phyloP scores from a whole-genome alignment of 2,329 filamentous ascomycete species.

The Venturia nashicola region DNA sequence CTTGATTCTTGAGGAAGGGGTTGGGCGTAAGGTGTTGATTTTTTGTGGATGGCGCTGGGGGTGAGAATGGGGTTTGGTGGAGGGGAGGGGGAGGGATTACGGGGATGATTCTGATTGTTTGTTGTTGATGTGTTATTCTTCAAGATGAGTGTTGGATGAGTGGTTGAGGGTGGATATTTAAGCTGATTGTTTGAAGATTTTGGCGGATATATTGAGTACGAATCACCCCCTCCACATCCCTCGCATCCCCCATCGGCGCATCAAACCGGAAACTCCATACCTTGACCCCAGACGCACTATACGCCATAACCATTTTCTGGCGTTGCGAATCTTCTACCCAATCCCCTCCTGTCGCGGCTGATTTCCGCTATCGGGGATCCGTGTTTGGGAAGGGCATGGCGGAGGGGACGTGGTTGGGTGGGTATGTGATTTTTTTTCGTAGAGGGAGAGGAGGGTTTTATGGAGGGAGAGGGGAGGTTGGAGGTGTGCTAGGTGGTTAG shows the following conservation, averaged over 20 bases:
- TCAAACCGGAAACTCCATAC: conserved; percentile 4
- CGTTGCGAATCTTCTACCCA: neutral
- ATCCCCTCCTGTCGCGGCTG: conserved; percentile 1
- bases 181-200: no score
- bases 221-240: no score
- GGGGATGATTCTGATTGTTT: no score
- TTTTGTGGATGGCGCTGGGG: no score
- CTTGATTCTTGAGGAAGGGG: no score
- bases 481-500: neutral
- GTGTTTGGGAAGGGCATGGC: neutral
- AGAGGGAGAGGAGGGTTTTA: neutral
- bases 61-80: no score
- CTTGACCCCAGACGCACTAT: neutral
- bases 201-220: no score
- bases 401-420: neutral
- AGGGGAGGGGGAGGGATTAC: no score
- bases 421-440: neutral
- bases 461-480: neutral
- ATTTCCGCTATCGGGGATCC: neutral
- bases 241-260: neutral
- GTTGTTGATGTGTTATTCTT: no score
- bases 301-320: neutral
- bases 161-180: no score
- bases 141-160: no score
- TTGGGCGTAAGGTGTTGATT: no score